Evolutionary conservation across 2,329 filamentous ascomycete genomes (phyloP).

Genomic region (Diaporthe vexans): DNA sequence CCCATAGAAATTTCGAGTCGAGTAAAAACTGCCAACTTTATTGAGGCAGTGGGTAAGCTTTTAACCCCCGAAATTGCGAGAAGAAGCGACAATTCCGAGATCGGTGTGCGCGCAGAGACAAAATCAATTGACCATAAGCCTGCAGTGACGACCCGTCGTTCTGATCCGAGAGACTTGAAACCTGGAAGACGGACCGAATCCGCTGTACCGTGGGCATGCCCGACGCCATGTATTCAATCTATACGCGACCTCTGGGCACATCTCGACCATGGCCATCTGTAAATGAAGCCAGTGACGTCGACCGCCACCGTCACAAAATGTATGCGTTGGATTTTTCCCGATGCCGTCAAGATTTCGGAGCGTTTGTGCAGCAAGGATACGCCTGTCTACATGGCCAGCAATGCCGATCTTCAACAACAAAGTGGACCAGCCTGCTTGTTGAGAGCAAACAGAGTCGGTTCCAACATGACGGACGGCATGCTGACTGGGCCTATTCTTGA

Average conservation of each 20-base stretch:
- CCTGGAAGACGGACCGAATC: constrained; percentile 5
- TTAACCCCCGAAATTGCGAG: constrained; percentile 4
- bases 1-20: constrained; percentile 10
- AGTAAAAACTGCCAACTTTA: not conserved
- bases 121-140: not conserved
- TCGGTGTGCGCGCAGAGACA: not conserved
- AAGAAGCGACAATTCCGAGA: constrained; percentile 5
- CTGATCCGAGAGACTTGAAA: not conserved
- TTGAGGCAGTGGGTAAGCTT: not conserved
- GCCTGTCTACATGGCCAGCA: not conserved
- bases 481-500: not conserved
- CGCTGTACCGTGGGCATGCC: not conserved
- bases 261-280: not conserved
- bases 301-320: not conserved
- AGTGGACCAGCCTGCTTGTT: not conserved
- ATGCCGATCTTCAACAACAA: not conserved
- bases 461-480: not conserved
- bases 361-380: not conserved
- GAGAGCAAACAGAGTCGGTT: not conserved
- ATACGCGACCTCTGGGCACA: not conserved
- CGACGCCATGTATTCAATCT: not conserved
- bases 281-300: not conserved
- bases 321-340: not conserved
- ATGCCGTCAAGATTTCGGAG: not conserved
- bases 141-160: not conserved